Evolutionary conservation across 176 grass and related monocot species (phyloP).

Genomic region (Zoysia japonica): DNA sequence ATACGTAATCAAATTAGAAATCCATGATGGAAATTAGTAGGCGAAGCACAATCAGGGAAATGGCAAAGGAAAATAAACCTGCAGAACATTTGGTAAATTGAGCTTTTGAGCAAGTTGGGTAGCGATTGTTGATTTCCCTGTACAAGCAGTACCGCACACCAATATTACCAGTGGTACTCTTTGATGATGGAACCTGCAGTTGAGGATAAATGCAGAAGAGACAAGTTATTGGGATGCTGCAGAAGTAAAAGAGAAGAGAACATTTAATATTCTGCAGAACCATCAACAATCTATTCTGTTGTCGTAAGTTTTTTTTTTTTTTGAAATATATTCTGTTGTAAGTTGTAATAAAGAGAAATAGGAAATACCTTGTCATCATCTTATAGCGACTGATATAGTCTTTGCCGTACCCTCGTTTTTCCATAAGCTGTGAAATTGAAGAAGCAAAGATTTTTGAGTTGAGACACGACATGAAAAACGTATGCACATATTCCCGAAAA

Average conservation of each 20-base stretch:
- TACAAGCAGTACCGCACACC: constrained; percentile 96
- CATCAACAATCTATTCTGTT: too few species aligned
- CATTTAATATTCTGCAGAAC: too few species aligned
- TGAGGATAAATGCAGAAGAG: constrained; percentile 1
- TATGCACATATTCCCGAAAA: background rate
- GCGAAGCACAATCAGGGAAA: constrained; percentile 5
- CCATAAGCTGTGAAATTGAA: constrained; percentile 61
- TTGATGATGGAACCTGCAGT: constrained; percentile 81
- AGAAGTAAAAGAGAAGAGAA: background rate
- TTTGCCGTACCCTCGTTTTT: constrained; percentile 72
- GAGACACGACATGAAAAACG: constrained; percentile 11
- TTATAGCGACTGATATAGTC: constrained; percentile 97
- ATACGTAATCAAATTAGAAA: background rate
- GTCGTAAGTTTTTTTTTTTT: background rate
- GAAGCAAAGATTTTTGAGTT: background rate
- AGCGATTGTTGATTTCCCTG: constrained; percentile 97
- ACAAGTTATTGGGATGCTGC: background rate
- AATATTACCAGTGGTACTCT: constrained; percentile 58
- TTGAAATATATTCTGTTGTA: too few species aligned
- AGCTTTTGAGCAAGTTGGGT: constrained; percentile 90
- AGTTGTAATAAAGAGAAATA: background rate
- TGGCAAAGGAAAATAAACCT: constrained; percentile 50
- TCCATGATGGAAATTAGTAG: background rate
- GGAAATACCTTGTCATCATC: constrained; percentile 85
- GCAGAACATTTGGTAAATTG: constrained; percentile 49